Evolutionary conservation across 2,329 filamentous ascomycete species (phyloP), one percentile per base, ranked within the genome.

Genomic region (Monilinia aucupariae): DNA sequence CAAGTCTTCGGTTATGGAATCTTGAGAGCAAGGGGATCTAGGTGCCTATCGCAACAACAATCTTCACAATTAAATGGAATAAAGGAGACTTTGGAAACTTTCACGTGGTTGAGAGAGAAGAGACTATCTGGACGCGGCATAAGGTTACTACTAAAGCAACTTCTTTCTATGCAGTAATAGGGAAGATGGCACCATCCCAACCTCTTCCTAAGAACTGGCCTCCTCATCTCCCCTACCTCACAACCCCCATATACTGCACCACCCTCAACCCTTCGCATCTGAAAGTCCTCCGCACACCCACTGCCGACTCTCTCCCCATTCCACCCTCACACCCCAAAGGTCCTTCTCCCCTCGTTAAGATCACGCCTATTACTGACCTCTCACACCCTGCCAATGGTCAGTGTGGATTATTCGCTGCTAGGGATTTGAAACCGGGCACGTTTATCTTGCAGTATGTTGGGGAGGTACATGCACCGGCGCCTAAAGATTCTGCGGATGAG

Each of bases 361-460:
- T 88, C 68, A 78, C 78, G 13, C 74, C 76, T 41, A 87, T 88
- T 65, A 70, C 68, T 0, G 72, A 79, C 59, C 72, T 79, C 0
- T 67, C 72, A 0, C 85, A 88, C 69, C 85, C 85, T 0, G 85
- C 85, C 15, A 68, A 76, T 68, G 80, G 81, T 4, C 85, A 88
- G 72, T 74, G 71, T 58, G 85, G 85, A 0, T 81, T 88, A 39
- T 87, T 87, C 69, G 84, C 86, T 4, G 74, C 81, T 1, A 78
- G 77, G 9, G 71, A 79, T 60, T 78, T 89, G 12, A 71, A 75
- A 15, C 79, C 85, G 0, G 84, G 82, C 1, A 75, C 78, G 1
- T 80, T 87, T 50, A 79, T 88, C 56, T 68, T 88, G n/a, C 80
- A 81, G 22, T 89, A 88, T 71, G 75, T 87, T 4, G 86, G 86